phyloP scores from a whole-genome alignment of 2,329 filamentous ascomycete species.

The Aquanectria penicillioides region DNA sequence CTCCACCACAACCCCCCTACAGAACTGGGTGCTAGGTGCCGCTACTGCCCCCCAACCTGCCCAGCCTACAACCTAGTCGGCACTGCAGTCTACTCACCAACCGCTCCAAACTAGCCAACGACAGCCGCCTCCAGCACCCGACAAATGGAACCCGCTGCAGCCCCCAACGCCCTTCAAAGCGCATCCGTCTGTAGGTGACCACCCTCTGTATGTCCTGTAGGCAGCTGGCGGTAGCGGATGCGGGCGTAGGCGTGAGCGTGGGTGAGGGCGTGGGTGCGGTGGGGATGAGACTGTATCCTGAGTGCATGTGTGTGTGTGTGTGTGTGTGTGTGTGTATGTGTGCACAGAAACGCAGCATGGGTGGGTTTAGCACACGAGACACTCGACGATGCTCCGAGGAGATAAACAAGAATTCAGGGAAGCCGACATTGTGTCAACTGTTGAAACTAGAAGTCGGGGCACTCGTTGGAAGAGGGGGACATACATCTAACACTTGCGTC shows the following conservation, averaged over 20 bases:
- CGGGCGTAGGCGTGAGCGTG: too few species aligned
- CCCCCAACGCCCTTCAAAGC: conserved; percentile 8
- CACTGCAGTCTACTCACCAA: too few species aligned
- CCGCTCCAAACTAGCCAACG: conserved; percentile 7
- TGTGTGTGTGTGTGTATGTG: too few species aligned
- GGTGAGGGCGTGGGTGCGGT: conserved; percentile 5
- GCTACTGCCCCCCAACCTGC: conserved; percentile 1
- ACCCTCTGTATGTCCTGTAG: not conserved
- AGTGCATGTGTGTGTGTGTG: too few species aligned
- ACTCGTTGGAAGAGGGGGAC: too few species aligned
- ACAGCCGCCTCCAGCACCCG: conserved; percentile 10
- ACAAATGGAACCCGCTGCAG: conserved; percentile 20
- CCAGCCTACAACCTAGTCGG: too few species aligned
- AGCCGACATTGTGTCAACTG: too few species aligned
- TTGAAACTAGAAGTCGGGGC: too few species aligned
- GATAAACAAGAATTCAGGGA: too few species aligned
- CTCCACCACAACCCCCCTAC: conserved; percentile 2
- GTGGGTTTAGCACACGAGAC: conserved; percentile 9
- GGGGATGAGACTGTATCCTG: conserved; percentile 5
- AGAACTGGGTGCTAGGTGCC: not conserved
- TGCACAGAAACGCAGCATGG: conserved; percentile 1
- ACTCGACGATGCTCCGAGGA: conserved; percentile 9
- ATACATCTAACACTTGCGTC: too few species aligned
- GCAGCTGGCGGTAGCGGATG: conserved; percentile 11
- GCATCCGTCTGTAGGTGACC: conserved; percentile 16